Conservation (phyloP, 129 eudicot genomes). For the Helichrysum umbraculigerum region DNA sequence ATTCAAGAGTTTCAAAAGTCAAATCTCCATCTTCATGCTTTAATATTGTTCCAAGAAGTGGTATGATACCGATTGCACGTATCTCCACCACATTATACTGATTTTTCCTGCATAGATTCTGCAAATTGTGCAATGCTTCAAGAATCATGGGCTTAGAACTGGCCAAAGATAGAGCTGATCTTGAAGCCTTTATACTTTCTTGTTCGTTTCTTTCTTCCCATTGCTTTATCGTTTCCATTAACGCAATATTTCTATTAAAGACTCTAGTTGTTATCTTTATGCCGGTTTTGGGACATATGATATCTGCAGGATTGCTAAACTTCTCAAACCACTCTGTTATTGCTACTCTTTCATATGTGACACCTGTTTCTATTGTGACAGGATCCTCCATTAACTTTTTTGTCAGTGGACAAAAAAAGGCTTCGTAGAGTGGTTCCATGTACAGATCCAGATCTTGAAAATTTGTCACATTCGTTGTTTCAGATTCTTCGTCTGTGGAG, state of each 20-base stretch:
- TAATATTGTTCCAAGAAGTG: conserved; percentile 51
- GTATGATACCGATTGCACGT: conserved; percentile 46
- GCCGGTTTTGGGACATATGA: conserved; percentile 58
- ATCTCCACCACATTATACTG: conserved; percentile 44
- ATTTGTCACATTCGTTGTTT: conserved; percentile 19
- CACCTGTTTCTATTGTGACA: conserved; percentile 71
- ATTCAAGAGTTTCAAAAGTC: conserved; percentile 48
- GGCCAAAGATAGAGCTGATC: conserved; percentile 49
- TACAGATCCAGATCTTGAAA: conserved; percentile 37
- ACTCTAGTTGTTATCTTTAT: conserved; percentile 41
- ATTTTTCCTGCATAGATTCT: conserved; percentile 43
- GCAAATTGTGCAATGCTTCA: conserved; percentile 60
- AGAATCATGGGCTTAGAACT: conserved; percentile 49
- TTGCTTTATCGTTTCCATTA: conserved; percentile 59
- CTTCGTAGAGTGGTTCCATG: conserved; percentile 60
- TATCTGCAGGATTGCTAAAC: conserved; percentile 41
- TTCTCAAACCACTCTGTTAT: conserved; percentile 53
- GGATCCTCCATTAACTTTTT: conserved; percentile 75
- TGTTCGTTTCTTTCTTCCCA: conserved; percentile 80
- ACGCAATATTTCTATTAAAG: conserved; percentile 51
- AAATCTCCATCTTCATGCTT: conserved; percentile 46
- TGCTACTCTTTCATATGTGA: conserved; percentile 60
- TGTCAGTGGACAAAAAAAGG: conserved; percentile 73
- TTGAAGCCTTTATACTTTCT: conserved; percentile 55
- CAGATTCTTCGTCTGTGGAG: conserved; percentile 34